Base-by-base conservation (phyloP, 2,329 filamentous ascomycete genomes). In the Hirsutella thompsonii region DNA sequence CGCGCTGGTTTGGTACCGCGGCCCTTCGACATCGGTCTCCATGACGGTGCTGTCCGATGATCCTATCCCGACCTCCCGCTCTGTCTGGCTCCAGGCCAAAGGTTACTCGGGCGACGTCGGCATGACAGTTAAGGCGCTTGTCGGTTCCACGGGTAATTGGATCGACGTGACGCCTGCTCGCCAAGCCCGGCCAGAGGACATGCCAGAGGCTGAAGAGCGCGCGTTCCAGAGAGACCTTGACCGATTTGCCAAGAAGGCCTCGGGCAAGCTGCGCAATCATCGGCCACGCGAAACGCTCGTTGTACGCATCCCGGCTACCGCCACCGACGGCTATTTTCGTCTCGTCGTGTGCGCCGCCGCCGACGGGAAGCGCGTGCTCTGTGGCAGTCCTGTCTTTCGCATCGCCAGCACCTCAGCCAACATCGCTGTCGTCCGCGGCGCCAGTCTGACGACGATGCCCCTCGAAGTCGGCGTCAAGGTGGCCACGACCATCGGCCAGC, bases 71-170 rank as follows among this genome's bases (percentile, higher is more conserved):
- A 41, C 59, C 0, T 68, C 72, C 20, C 68, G 81, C 6, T 75
- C 73, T 0, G 54, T 84, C 13, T 85, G 78, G 76, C 60, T 85
- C 20, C 81, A 85, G 59, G 70, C 70, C 44, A 80, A 78, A 47
- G 81, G 81, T 2, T 83, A 68, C 60, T 77, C 76, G 0, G 81
- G 81, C 4, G 79, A 79, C 51, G 69, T 78, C 38, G 81, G 81
- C 16, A 81, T 85, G 73, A 68, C 69, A 6, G 61, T 79, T 21
- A 81, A 81, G 53, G 72, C 78, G 0, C 55, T 83, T 1, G 59
- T 83, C 29, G 72, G 78, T 8, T 67, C 70, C 0, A 74, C 68
- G 11, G 65, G 68, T 8, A 67, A 62, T 49, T 85, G 81, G 81
- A 62, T 84, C 11, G 70, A 85, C 43, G 79, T 84, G 2, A 85